Evolutionary conservation across 2,329 filamentous ascomycete genomes (phyloP).

Genomic region (Dothideomycetes sp.): DNA sequence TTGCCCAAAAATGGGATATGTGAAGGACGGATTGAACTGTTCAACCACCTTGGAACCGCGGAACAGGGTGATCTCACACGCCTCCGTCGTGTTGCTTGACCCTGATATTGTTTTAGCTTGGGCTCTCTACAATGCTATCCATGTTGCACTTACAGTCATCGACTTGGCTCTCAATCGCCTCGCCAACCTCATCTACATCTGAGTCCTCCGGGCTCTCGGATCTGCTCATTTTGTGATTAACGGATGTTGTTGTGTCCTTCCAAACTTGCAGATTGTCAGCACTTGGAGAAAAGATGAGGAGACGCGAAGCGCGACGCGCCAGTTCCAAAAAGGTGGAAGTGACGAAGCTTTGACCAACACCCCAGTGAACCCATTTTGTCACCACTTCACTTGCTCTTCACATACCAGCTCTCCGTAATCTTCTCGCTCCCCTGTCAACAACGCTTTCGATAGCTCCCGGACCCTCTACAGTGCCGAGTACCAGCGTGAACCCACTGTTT

Average conservation of each 20-base stretch:
- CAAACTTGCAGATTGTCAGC: not conserved
- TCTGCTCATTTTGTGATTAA: slow-evolving; percentile 1
- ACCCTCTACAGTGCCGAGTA: no score
- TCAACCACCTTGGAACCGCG: slow-evolving; percentile 41
- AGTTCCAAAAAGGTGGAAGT: not conserved
- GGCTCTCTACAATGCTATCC: not conserved
- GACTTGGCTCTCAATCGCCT: slow-evolving; percentile 9
- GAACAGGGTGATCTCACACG: slow-evolving; percentile 50
- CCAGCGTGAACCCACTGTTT: no score
- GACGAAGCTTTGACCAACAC: not conserved
- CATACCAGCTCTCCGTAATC: not conserved
- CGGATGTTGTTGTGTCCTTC: not conserved
- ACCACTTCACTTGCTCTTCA: not conserved
- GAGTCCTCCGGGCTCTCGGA: slow-evolving; percentile 7
- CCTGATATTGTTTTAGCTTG: slow-evolving; percentile 18
- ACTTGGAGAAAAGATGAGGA: not conserved
- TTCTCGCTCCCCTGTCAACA: no score
- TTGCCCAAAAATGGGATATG: slow-evolving; percentile 88
- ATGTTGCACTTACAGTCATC: slow-evolving; percentile 9
- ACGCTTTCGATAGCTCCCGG: no score
- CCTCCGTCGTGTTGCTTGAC: slow-evolving; percentile 51
- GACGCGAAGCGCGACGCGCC: slow-evolving; percentile 1
- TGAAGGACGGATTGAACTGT: slow-evolving; percentile 77
- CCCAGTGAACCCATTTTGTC: not conserved
- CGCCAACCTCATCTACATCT: slow-evolving; percentile 5